Evolutionary conservation across 768 basidiomycete species (phyloP).

Genomic region (Xerocomus spinulosus): DNA sequence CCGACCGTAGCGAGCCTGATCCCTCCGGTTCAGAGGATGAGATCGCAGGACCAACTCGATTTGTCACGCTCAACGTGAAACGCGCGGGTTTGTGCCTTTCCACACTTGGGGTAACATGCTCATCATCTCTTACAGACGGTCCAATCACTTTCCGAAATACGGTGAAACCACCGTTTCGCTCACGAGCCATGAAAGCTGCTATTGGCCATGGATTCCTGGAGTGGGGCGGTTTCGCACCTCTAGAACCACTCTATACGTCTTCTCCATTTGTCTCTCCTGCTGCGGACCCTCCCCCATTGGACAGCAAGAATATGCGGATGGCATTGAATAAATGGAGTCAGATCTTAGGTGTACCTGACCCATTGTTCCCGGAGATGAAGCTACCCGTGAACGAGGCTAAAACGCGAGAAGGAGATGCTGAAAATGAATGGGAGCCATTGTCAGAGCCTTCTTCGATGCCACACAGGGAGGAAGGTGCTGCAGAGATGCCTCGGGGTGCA

Average conservation of each 20-base stretch:
- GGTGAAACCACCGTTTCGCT: conserved; percentile 24
- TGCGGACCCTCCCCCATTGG: conserved; percentile 11
- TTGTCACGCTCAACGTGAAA: conserved; percentile 15
- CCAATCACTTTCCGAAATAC: conserved; percentile 21
- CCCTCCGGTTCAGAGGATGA: conserved; percentile 5
- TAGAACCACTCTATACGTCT: conserved; percentile 27
- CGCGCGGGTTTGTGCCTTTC: conserved; percentile 22
- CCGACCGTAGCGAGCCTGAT: neutral
- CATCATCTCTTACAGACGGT: conserved; percentile 5
- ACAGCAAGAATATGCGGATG: conserved; percentile 28
- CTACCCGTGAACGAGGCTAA: conserved; percentile 1
- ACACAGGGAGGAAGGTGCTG: neutral
- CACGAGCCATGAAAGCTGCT: conserved; percentile 27
- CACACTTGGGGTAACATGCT: neutral
- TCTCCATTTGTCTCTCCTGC: conserved; percentile 24
- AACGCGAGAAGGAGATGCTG: neutral
- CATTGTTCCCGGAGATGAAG: conserved; percentile 30
- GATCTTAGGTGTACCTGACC: conserved; percentile 29
- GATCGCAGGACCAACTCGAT: conserved; percentile 4
- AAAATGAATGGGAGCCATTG: conserved; percentile 24
- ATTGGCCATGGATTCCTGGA: conserved; percentile 31
- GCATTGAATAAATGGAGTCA: conserved; percentile 33
- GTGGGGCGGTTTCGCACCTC: conserved; percentile 30
- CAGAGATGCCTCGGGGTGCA: conserved; percentile 2
- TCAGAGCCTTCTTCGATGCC: conserved; percentile 12